Evolutionary conservation across 345 rosid genomes (phyloP), one percentile per base, ranked within the genome.

Genomic region (Corymbia maculata): DNA sequence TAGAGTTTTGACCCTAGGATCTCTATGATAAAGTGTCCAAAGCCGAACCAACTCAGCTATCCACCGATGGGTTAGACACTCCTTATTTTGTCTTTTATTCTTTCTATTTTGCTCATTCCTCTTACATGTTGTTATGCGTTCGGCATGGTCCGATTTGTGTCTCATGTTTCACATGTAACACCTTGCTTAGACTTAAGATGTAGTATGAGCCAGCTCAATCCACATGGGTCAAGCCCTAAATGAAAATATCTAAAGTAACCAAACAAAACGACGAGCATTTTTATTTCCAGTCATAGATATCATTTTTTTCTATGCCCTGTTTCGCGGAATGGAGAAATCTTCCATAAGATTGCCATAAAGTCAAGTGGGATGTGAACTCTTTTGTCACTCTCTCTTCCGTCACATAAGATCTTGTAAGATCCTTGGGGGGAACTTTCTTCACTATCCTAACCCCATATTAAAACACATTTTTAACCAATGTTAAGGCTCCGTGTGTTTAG

Each of bases 181-280:
- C 61, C 61, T 55, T 55, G 28, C 61, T 55, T 55, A 55, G 61
- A 55, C 61, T 22, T 21, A 28, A 55, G 61, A 55, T 55, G 61
- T 28, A 55, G 61, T 55, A 55, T 55, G 4, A 55, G 1, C 12
- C 28, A 22, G n/a, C 61, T 55, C 1, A 11, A 55, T 55, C 61
- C 5, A 53, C 59, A 21, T 8, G 26, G 12, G 61, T 55, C 13
- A 55, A 55, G 61, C 61, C 61, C 6, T 11, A 55, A 1, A 55
- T 55, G 61, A 21, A 19, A 55, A 22, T 55, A 55, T 55, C 28
- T 9, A 10, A 55, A 55, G 28, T 55, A 55, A 55, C 28, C 2
- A 0, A 26, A 21, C 13, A 0, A 55, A 55, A 22, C 12, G 2
- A 55, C 61, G 2, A 55, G 2, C 1, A 55, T 22, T 22, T 55